Evolutionary conservation across 2,329 filamentous ascomycete genomes (phyloP).

Genomic region (Colletotrichum eleusines): DNA sequence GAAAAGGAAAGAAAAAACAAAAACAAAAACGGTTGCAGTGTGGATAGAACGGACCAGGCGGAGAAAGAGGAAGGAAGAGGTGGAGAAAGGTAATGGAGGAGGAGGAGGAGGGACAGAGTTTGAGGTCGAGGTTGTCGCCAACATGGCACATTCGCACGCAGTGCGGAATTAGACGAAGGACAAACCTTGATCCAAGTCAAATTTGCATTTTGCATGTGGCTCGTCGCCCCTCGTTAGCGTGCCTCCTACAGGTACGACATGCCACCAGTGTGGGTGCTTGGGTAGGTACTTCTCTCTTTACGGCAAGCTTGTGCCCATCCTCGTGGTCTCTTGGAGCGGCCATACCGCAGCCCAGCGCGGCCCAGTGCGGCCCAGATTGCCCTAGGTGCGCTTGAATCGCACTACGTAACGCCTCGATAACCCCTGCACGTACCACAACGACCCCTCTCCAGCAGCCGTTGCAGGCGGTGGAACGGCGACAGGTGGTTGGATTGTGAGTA

Average conservation of each 20-base stretch:
- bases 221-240: conserved; percentile 40
- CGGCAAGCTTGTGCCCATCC: conserved; percentile 20
- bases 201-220: conserved; percentile 43
- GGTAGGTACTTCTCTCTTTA: conserved; percentile 7
- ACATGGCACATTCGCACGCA: conserved; percentile 30
- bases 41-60: background rate
- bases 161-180: conserved; percentile 31
- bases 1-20: background rate
- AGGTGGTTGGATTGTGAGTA: conserved; percentile 10
- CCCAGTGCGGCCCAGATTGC: conserved; percentile 1
- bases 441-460: conserved; percentile 25
- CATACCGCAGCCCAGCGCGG: conserved; percentile 25
- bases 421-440: conserved; percentile 3
- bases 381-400: conserved; percentile 27
- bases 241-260: conserved; percentile 22
- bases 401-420: conserved; percentile 33
- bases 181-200: conserved; percentile 42
- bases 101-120: conserved; percentile 4
- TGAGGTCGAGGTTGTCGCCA: conserved; percentile 36
- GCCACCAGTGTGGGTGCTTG: conserved; percentile 7
- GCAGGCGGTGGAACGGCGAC: conserved; percentile 21
- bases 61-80: conserved; percentile 6
- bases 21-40: conserved; percentile 13
- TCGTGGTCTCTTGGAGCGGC: conserved; percentile 29
- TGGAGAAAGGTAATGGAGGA: background rate